Conservation (phyloP, 176 grass and related monocot species). For the Zoysia pacifica region DNA sequence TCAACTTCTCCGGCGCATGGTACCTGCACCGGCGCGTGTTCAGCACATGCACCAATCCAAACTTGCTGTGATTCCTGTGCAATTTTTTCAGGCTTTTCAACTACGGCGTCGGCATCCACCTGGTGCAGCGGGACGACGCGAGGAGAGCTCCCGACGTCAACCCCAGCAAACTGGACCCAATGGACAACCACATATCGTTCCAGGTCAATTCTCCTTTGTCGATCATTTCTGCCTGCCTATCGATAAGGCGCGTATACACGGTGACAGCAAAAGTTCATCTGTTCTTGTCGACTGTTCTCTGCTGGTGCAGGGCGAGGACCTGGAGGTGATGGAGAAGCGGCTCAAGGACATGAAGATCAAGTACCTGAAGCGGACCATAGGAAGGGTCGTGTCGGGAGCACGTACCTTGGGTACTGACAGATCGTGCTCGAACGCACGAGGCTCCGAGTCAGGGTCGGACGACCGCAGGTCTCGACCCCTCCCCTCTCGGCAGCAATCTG, state of each 20-base stretch:
- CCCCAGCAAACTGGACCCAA: slow-evolving; percentile 52
- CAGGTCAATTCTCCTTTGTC: slow-evolving; percentile 34
- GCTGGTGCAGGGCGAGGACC: slow-evolving; percentile 58
- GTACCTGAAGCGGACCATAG: slow-evolving; percentile 68
- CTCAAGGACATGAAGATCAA: slow-evolving; percentile 52
- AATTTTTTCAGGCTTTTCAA: slow-evolving; percentile 55
- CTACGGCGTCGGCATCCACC: slow-evolving; percentile 74
- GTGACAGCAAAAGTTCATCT: too few species aligned
- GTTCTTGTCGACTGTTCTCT: not conserved
- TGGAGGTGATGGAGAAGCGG: slow-evolving; percentile 56
- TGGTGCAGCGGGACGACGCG: slow-evolving; percentile 57
- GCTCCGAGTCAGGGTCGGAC: too few species aligned
- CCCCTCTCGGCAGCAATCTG: too few species aligned
- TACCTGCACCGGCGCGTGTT: not conserved
- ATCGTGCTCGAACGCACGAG: too few species aligned
- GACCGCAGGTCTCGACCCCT: too few species aligned
- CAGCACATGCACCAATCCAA: too few species aligned
- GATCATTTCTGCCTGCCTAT: not conserved
- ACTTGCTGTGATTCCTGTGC: not conserved
- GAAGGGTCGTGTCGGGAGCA: too few species aligned
- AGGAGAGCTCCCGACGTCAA: slow-evolving; percentile 38
- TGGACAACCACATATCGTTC: slow-evolving; percentile 85
- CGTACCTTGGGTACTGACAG: too few species aligned
- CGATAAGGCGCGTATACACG: not conserved
- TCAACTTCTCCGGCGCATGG: slow-evolving; percentile 78